Evolutionary conservation across 176 grass and related monocot genomes (phyloP).

Genomic region (Metroxylon sagu): DNA sequence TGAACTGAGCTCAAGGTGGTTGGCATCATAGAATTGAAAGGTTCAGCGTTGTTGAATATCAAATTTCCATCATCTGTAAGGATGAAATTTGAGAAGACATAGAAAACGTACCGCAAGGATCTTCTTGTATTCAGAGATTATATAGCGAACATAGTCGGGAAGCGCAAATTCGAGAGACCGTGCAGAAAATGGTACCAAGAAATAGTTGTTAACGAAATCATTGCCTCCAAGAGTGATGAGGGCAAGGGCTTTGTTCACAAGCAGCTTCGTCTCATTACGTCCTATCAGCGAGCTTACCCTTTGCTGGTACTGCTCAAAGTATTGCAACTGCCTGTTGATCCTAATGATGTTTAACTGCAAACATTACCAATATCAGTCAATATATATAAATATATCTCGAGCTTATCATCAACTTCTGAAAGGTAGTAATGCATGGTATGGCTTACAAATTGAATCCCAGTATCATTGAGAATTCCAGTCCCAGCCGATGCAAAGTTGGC

Average conservation of each 20-base stretch:
- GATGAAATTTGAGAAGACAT: too few relatives aligned
- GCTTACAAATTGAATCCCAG: constrained; percentile 78
- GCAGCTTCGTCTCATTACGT: constrained; percentile 14
- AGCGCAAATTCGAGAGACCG: constrained; percentile 16
- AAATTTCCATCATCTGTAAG: too few relatives aligned
- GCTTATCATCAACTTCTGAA: background rate
- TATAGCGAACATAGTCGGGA: constrained; percentile 12
- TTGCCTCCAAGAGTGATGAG: constrained; percentile 60
- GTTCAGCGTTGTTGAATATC: too few relatives aligned
- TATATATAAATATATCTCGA: background rate
- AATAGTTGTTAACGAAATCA: constrained; percentile 71
- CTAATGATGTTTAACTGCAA: constrained; percentile 43
- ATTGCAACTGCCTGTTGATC: constrained; percentile 37
- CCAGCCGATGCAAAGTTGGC: constrained; percentile 96
- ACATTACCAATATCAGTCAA: background rate
- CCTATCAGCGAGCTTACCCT: constrained; percentile 37
- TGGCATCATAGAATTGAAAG: too few relatives aligned
- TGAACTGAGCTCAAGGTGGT: too few relatives aligned
- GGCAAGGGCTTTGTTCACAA: constrained; percentile 42
- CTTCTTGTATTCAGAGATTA: constrained; percentile 18
- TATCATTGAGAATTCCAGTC: constrained; percentile 93
- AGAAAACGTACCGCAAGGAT: constrained; percentile 6
- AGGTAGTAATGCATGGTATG: background rate
- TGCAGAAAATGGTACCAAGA: constrained; percentile 14
- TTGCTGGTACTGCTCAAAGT: constrained; percentile 55